Evolutionary conservation across 202 grass and related monocot species (phyloP).

Genomic region (Schoenoplectus triqueter): DNA sequence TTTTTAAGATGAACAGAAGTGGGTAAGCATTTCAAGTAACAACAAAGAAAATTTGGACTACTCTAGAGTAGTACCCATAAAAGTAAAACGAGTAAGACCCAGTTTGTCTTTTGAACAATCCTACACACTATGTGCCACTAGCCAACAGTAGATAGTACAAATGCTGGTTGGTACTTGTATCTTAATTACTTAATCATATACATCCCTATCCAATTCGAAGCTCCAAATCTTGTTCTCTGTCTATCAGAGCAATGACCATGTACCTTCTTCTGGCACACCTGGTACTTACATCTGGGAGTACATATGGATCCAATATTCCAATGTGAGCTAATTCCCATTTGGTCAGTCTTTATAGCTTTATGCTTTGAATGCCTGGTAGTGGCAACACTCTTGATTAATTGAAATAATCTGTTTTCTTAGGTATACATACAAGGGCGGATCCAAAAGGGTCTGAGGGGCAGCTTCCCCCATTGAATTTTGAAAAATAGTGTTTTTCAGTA

Average conservation of each 20-base stretch:
- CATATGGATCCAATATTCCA: slow-evolving; percentile 49
- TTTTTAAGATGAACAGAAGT: not conserved
- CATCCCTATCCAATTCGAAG: not conserved
- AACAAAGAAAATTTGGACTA: slow-evolving; percentile 7
- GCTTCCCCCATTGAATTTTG: no score
- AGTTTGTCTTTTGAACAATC: slow-evolving; percentile 25
- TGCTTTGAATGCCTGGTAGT: not conserved
- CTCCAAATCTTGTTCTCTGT: not conserved
- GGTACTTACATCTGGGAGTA: slow-evolving; percentile 42
- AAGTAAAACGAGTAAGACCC: slow-evolving; percentile 25
- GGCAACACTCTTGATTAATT: not conserved
- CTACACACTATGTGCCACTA: slow-evolving; percentile 1
- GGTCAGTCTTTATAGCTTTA: not conserved
- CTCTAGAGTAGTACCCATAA: not conserved
- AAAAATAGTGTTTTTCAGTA: no score
- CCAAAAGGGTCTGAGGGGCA: no score
- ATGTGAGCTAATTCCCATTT: slow-evolving; percentile 53
- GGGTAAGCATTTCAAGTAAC: not conserved
- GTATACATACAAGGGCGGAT: slow-evolving; percentile 29
- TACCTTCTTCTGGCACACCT: slow-evolving; percentile 37
- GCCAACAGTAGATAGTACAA: slow-evolving; percentile 14
- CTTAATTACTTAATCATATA: slow-evolving; percentile 28
- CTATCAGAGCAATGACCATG: slow-evolving; percentile 39
- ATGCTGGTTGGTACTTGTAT: not conserved
- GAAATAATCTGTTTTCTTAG: slow-evolving; percentile 38